Evolutionary conservation across 2,329 filamentous ascomycete species (phyloP).

Genomic region (Fusarium nelsonii): DNA sequence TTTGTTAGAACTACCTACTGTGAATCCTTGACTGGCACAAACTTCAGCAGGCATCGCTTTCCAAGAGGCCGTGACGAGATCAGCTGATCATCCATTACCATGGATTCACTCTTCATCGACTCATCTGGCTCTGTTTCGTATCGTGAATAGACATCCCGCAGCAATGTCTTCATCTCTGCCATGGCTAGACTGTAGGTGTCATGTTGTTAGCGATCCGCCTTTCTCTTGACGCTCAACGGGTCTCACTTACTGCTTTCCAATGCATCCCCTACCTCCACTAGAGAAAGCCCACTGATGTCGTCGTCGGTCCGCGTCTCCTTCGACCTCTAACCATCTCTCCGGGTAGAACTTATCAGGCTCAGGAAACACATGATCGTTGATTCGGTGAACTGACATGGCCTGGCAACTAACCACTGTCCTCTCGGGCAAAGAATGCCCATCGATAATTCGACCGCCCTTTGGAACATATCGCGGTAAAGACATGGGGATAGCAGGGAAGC

Average conservation of each 20-base stretch:
- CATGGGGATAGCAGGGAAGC: constrained; percentile 75
- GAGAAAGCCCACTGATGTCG: constrained; percentile 75
- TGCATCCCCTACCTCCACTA: constrained; percentile 73
- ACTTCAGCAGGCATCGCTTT: constrained; percentile 68
- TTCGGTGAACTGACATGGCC: constrained; percentile 70
- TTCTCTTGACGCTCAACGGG: not conserved
- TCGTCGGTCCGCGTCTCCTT: constrained; percentile 78
- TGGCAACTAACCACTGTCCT: constrained; percentile 71
- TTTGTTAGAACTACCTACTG: not conserved
- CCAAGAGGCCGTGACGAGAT: constrained; percentile 73
- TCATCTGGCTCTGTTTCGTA: constrained; percentile 68
- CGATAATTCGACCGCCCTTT: constrained; percentile 64
- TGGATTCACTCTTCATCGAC: constrained; percentile 66
- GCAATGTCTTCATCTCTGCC: constrained; percentile 75
- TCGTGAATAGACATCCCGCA: constrained; percentile 71
- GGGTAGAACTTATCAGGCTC: constrained; percentile 83
- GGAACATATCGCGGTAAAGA: constrained; percentile 73
- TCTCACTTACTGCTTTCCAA: constrained; percentile 73
- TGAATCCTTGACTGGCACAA: constrained; percentile 53
- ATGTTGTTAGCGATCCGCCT: not conserved
- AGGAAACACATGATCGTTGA: constrained; percentile 77
- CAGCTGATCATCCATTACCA: constrained; percentile 75
- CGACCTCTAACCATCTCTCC: constrained; percentile 82
- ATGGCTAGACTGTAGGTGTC: constrained; percentile 63
- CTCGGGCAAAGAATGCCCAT: constrained; percentile 66